These are phyloP conservation scores for Brassica incana DNA, from an alignment of 345 rosid genomes.

Conservation along the genomic window DNA sequence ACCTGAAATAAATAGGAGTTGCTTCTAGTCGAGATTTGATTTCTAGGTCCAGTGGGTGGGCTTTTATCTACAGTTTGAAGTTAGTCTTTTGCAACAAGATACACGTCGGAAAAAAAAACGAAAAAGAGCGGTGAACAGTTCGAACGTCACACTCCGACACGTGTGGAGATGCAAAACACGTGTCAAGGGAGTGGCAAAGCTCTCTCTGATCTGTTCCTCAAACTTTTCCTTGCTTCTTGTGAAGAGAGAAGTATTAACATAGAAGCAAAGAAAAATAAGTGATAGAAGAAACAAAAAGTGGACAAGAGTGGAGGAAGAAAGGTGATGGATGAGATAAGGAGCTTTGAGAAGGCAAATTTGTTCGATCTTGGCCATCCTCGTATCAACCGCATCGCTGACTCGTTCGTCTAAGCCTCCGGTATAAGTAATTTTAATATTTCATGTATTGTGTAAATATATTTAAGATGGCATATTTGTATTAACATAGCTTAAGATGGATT, in stretches of 20 bases:
- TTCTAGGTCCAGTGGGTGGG: not conserved
- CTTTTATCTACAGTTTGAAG: not conserved
- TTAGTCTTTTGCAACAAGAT: not conserved
- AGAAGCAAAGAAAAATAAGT: constrained; percentile 9
- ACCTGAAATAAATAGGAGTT: constrained; percentile 25
- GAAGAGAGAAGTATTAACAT: constrained; percentile 5
- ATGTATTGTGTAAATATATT: not conserved
- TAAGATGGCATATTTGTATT: not conserved
- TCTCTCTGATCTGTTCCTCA: constrained; percentile 27
- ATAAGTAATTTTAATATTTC: constrained; percentile 34
- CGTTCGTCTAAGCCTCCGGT: constrained; percentile 89
- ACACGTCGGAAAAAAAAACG: constrained; percentile 26
- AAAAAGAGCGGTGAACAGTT: constrained; percentile 17
- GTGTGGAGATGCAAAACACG: constrained; percentile 32
- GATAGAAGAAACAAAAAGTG: constrained; percentile 23
- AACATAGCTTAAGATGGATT: not conserved
- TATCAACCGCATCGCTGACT: constrained; percentile 84
- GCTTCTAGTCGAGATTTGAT: not conserved
- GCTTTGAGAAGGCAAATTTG: constrained; percentile 60
- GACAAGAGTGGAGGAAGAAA: constrained; percentile 39
- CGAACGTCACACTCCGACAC: constrained; percentile 35
- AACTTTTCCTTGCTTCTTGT: constrained; percentile 23
- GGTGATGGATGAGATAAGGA: constrained; percentile 53
- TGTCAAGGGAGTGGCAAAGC: constrained; percentile 12
- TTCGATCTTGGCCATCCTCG: constrained; percentile 96